Evolutionary conservation across 2,329 filamentous ascomycete species (phyloP).

Genomic region (Claviceps capensis): DNA sequence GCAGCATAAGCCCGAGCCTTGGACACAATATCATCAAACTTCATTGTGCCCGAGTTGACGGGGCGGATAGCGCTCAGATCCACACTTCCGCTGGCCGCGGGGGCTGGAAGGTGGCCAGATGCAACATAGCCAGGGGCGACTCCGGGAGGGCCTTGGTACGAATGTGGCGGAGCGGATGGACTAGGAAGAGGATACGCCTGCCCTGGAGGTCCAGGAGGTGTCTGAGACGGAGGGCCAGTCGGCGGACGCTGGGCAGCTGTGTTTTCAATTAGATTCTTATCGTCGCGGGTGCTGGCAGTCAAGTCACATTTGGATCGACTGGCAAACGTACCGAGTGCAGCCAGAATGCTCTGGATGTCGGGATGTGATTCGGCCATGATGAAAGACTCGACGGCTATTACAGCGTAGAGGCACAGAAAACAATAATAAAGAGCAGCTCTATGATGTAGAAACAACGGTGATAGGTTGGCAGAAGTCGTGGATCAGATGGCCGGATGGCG

Average conservation of each 20-base stretch:
- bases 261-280: not conserved
- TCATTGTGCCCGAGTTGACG: conserved; percentile 66
- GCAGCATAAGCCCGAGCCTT: conserved; percentile 72
- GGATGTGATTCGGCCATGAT: conserved; percentile 26
- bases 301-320: not conserved
- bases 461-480: not conserved
- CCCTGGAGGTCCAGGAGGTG: conserved; percentile 23
- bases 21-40: conserved; percentile 70
- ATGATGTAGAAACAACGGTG: not conserved
- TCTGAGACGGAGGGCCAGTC: conserved; percentile 27
- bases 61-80: conserved; percentile 72
- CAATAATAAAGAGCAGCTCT: not conserved
- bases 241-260: conserved; percentile 31
- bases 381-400: not conserved
- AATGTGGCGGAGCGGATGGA: conserved; percentile 19
- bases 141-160: conserved; percentile 24
- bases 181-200: conserved; percentile 25
- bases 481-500: not conserved
- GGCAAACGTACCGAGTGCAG: conserved; percentile 30
- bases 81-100: conserved; percentile 60
- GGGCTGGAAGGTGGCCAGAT: conserved; percentile 45
- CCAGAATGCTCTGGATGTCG: conserved; percentile 33
- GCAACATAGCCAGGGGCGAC: conserved; percentile 23
- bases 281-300: not conserved
- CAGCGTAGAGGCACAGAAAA: not conserved